Base-by-base conservation (phyloP, 2,329 filamentous ascomycete species). In the Hypoxylon sp. region DNA sequence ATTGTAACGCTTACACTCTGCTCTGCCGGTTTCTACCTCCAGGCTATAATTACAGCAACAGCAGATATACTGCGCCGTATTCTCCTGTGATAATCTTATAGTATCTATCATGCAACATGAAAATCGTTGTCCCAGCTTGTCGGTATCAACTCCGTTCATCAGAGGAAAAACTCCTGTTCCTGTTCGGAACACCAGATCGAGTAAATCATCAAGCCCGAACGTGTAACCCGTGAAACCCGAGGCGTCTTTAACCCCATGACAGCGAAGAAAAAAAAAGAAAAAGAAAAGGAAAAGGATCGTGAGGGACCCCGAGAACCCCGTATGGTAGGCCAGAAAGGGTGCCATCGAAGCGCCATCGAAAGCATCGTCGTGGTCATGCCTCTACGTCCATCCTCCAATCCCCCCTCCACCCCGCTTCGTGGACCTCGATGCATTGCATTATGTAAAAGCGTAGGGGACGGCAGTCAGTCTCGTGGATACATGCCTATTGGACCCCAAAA, bases 331-430 rank as follows among this genome's bases (percentile, higher is more conserved):
- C 64, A 58, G 28, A 52, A 56, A 30, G 48, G 20, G 39, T 54
- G 52, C n/a, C 37, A 41, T 41, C 37, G 37, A 19, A 41, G 37
- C 37, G n/a, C 37, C 37, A 41, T 41, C 37, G 37, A 41, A 19
- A 19, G 6, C 56, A 57, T 58, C 56, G 46, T 63, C 56, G 59
- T 61, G 64, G 54, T 67, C 64, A 64, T 50, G 46, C 64, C 46
- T 60, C 57, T 50, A 59, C 55, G 2, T 19, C 13, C 32, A 15
- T 15, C 13, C 10, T 13, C 37, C n/a, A 19, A 41, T 19, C n/a
- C 17, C n/a, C 37, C 37, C 8, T 41, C 22, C 24, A 22, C 62
- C 64, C 56, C 64, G 60, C 60, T 64, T 56, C 56, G 60, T 51
- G 48, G 56, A 19, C 48, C 32, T 44, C 30, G 41, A 51, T 41